phyloP scores from a whole-genome alignment of 169 alveolate species.

The Plasmodium ovale region DNA sequence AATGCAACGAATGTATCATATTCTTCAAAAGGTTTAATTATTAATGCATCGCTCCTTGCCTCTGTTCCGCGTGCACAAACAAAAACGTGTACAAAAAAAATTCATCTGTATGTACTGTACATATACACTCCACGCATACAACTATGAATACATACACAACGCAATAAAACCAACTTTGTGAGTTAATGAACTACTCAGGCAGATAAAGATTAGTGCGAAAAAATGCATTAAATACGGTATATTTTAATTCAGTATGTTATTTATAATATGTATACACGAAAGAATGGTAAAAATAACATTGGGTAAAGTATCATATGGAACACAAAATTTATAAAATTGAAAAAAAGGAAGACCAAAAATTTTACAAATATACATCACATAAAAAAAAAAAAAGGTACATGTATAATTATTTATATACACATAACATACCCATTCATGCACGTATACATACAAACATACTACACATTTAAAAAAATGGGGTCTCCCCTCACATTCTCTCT shows the following conservation, averaged over 20 bases:
- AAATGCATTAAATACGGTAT: not conserved
- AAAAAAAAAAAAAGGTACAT: conserved; percentile 30
- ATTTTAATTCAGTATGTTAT: conserved; percentile 7
- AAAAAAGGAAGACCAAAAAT: conserved; percentile 31
- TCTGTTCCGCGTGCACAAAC: not conserved
- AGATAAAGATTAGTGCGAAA: not conserved
- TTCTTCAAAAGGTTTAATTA: conserved; percentile 28
- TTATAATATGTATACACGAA: conserved; percentile 28
- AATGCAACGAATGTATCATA: conserved; percentile 15
- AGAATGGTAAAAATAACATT: not conserved
- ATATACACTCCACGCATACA: not conserved
- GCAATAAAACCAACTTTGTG: not conserved
- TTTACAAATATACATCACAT: conserved; percentile 37
- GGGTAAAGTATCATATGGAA: not conserved
- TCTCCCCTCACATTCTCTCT: too few species aligned
- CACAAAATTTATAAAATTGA: conserved; percentile 25
- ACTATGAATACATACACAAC: not conserved
- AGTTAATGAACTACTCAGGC: not conserved
- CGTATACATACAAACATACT: too few species aligned
- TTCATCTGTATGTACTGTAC: too few species aligned
- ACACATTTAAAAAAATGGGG: too few species aligned
- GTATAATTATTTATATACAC: not conserved
- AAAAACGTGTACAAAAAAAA: conserved; percentile 6
- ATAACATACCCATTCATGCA: conserved; percentile 2
- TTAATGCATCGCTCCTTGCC: not conserved